phyloP scores from a whole-genome alignment of 2,329 filamentous ascomycete genomes.

The Talaromyces marneffei region DNA sequence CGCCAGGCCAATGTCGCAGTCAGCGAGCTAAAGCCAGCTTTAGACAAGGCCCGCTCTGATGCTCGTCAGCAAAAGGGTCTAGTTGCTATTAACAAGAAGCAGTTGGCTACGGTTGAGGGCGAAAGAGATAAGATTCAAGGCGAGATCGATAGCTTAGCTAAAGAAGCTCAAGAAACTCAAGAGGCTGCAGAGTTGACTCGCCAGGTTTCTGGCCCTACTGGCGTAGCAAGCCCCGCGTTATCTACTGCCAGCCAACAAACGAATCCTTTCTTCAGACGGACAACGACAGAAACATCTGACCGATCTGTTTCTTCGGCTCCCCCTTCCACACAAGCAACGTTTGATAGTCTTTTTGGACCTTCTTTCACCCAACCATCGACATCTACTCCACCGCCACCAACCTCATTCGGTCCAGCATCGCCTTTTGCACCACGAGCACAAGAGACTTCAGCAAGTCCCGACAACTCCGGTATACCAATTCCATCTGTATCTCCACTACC shows the following conservation, averaged over 20 bases:
- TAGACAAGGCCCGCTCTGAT: slow-evolving; percentile 89
- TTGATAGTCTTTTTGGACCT: slow-evolving; percentile 81
- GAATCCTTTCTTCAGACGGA: slow-evolving; percentile 86
- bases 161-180: slow-evolving; percentile 58
- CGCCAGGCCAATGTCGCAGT: slow-evolving; percentile 76
- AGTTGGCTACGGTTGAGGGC: slow-evolving; percentile 79
- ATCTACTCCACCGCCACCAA: slow-evolving; percentile 46
- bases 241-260: slow-evolving; percentile 64
- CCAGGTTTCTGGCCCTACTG: slow-evolving; percentile 37
- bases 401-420: slow-evolving; percentile 56
- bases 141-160: slow-evolving; percentile 64
- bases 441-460: slow-evolving; percentile 40
- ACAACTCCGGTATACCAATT: slow-evolving; percentile 49
- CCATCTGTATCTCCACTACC: slow-evolving; percentile 59
- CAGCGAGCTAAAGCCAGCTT: slow-evolving; percentile 74
- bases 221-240: slow-evolving; percentile 60
- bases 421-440: slow-evolving; percentile 31
- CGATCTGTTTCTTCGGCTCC: slow-evolving; percentile 48
- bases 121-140: slow-evolving; percentile 82
- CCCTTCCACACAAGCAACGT: slow-evolving; percentile 59
- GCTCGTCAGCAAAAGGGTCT: slow-evolving; percentile 93
- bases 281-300: slow-evolving; percentile 45
- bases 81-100: slow-evolving; percentile 98
- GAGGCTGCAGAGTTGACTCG: slow-evolving; percentile 30
- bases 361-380: slow-evolving; percentile 49